Base-by-base conservation (phyloP, 2,329 filamentous ascomycete genomes). In the Gaeumannomyces tritici region DNA sequence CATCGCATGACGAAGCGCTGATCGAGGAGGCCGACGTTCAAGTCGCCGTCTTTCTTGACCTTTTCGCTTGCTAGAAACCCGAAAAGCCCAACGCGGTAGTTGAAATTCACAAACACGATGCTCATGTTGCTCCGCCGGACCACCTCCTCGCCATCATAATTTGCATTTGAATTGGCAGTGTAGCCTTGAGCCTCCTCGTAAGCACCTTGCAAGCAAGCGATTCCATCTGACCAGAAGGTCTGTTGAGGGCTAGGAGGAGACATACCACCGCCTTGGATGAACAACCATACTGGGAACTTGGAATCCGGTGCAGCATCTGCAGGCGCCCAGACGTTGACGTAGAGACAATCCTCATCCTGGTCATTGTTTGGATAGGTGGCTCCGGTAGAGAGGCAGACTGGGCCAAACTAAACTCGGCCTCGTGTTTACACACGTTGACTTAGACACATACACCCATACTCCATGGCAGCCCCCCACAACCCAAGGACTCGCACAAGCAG, bases 21-120 rank as follows among this genome's bases (percentile, higher is more conserved):
- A 67, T 90, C 87, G 3, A 87, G 76, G 1, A 89, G 72, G 0
- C 87, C 87, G 1, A 75, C 83, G 68, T 89, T 89, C 8, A 87
- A 75, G 59, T 80, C 77, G 1, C 85, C 85, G 64, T 83, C 73
- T 13, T 74, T 70, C 29, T 77, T 77, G 12, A 89, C 76, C 57
- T 80, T 75, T 31, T 83, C 77, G 51, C 84, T 80, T 0, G 83
- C 79, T 1, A 89, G 76, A 67, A 88, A 89, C 0, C 87, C 87
- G 65, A 83, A 83, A 0, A 82, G 73, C 1, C 84, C 84, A 7
- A 88, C 81, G 12, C 86, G 80, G 68, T 86, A 87, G 71, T 85
- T 84, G 70, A 86, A 84, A 66, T 80, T 81, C 60, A 86, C 83
- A 57, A 82, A 77, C 8, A 86, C 73, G 57, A 86, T 73, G 64